Base-by-base conservation (phyloP, 2,329 filamentous ascomycete genomes). In the Metarhizium guizhouense region DNA sequence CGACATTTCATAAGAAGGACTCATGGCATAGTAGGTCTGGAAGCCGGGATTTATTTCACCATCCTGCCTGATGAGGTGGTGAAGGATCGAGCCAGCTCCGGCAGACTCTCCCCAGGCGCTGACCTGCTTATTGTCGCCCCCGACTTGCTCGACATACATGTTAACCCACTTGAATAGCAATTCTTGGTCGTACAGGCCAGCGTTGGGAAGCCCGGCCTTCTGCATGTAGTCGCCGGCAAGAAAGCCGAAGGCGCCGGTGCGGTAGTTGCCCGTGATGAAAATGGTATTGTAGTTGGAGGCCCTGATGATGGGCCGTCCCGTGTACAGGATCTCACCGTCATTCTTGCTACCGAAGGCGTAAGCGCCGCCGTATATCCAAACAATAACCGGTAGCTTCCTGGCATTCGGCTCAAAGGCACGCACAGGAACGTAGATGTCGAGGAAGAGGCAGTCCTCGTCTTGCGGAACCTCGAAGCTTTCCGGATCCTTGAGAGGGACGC, bases 101-200 rank as follows among this genome's bases (percentile, higher is more conserved):
- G 78, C 77, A 8, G 74, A 78, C 59, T 79, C 74, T 2, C 77
- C 79, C 69, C 75, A 75, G 4, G 75, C 76, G 1, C 73, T 78
- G 6, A 81, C 75, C 3, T 67, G 60, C 3, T 63, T 65, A 5
- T 71, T 68, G 56, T 80, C 74, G n/a, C 78, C 79, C 8, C 75
- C 74, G 4, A 81, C 64, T 0, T 73, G 64, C 8, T 61, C 54
- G 47, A 80, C 75, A 59, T 79, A 70, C 50, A 75, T 66, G 49
- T 75, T 70, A 1, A 77, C 73, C 77, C 77, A 81, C 59, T 78
- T 63, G 20, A 80, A 68, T 2, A 72, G 71, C 3, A 73, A 70
- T 16, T 72, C 66, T 57, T 77, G 73, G 57, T 76, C 74, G 61
- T 73, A 70, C 34, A 74, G 53, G 0, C 65, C 72, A 5, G 72